Percentiles rank a stretch among this genome's conserved stretches.
These are phyloP conservation scores for Stemphylium beticola DNA, from an alignment of 2,329 filamentous ascomycete genomes.

Conservation along the genomic window DNA sequence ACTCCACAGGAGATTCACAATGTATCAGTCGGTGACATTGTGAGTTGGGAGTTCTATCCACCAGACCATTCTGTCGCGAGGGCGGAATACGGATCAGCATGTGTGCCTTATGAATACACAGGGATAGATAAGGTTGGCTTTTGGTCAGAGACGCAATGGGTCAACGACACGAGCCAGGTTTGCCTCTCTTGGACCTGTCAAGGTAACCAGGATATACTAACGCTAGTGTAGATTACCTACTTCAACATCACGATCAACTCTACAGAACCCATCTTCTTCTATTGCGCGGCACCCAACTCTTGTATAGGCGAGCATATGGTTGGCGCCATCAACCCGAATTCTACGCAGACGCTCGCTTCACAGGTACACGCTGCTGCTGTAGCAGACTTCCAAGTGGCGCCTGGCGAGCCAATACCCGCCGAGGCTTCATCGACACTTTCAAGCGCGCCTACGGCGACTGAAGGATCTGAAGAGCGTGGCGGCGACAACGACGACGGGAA, in stretches of 20 bases:
- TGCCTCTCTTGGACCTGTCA: constrained; percentile 3
- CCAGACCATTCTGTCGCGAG: constrained; percentile 53
- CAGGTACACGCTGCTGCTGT: constrained; percentile 34
- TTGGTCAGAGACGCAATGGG: constrained; percentile 38
- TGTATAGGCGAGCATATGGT: constrained; percentile 74
- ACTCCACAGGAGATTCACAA: constrained; percentile 45
- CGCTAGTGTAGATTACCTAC: constrained; percentile 29
- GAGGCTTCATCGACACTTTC: constrained; percentile 37
- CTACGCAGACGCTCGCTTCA: constrained; percentile 35
- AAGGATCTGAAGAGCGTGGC: neutral
- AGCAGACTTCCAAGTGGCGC: constrained; percentile 42
- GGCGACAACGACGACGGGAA: neutral
- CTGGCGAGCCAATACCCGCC: constrained; percentile 49
- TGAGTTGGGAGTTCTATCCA: constrained; percentile 50
- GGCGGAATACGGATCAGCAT: constrained; percentile 49
- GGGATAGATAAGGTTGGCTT: constrained; percentile 39
- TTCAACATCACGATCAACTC: constrained; percentile 46
- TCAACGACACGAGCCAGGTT: constrained; percentile 35
- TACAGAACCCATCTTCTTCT: constrained; percentile 48
- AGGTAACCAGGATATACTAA: neutral
- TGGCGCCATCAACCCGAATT: constrained; percentile 72
- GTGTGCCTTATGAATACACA: constrained; percentile 48
- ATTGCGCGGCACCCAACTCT: constrained; percentile 64
- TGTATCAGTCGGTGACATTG: constrained; percentile 48
- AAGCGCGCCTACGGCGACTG: constrained; percentile 14